These are phyloP conservation scores for Saccharomycopsis fodiens DNA, from an alignment of 805 yeast species.

Conservation along the genomic window DNA sequence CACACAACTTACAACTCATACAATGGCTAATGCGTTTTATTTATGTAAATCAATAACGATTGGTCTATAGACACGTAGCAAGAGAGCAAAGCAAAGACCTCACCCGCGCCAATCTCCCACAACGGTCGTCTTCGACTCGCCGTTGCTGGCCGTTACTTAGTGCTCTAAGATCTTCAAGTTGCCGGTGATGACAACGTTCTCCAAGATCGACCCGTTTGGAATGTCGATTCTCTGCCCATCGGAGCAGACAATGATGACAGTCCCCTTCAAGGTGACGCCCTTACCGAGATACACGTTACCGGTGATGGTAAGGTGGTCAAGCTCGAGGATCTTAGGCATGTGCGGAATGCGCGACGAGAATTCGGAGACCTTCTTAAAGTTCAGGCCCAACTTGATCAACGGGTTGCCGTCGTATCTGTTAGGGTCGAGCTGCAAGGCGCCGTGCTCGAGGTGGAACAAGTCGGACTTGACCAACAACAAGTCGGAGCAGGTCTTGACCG, in stretches of 20 bases:
- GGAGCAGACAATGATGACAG: conserved; percentile 94
- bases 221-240: conserved; percentile 96
- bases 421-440: conserved; percentile 78
- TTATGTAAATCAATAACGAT: no score
- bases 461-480: conserved; percentile 91
- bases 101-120: no score
- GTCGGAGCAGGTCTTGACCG: conserved; percentile 96
- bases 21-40: no score
- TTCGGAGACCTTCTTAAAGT: conserved; percentile 89
- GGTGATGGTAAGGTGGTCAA: conserved; percentile 94
- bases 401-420: conserved; percentile 88
- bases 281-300: conserved; percentile 93
- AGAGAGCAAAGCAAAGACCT: no score
- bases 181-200: conserved; percentile 96
- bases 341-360: conserved; percentile 88
- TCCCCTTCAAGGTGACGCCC: conserved; percentile 87
- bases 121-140: no score
- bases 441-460: conserved; percentile 83
- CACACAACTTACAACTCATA: no score
- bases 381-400: conserved; percentile 90
- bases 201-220: conserved; percentile 92
- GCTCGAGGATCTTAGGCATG: conserved; percentile 92
- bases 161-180: conserved; percentile 92
- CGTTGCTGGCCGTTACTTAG: conserved; percentile 31
- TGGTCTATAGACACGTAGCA: no score